Conservation (phyloP, 2,329 filamentous ascomycete species). For the Claviceps capensis region DNA sequence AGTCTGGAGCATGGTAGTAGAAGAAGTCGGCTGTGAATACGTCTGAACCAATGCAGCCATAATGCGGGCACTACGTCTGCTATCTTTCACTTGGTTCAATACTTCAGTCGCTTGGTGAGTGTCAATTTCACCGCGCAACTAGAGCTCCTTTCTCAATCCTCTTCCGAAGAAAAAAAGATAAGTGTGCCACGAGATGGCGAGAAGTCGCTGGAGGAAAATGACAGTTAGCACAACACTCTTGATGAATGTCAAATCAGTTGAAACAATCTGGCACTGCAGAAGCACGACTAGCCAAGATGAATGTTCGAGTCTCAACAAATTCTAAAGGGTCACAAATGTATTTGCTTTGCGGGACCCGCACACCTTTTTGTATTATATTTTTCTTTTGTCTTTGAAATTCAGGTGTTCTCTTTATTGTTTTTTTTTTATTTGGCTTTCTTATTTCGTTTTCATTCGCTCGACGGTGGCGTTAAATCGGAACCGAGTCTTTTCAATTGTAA, state of each 20-base stretch:
- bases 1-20: constrained; percentile 63
- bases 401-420: neutral
- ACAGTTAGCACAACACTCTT: neutral
- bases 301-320: neutral
- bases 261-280: neutral
- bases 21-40: constrained; percentile 61
- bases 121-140: neutral
- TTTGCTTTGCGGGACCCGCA: neutral
- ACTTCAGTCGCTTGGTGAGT: neutral
- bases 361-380: constrained; percentile 1
- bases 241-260: neutral
- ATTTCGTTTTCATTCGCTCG: neutral
- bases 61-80: constrained; percentile 21
- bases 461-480: neutral
- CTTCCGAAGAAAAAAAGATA: neutral
- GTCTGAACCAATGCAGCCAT: constrained; percentile 82
- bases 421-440: neutral
- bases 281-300: neutral
- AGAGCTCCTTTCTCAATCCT: neutral
- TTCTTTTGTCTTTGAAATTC: neutral
- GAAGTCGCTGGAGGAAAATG: neutral
- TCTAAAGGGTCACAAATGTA: neutral
- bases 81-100: neutral
- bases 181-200: neutral
- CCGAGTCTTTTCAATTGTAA: neutral